Conservation (phyloP, 2,329 filamentous ascomycete species). For the Verticillium dahliae region DNA sequence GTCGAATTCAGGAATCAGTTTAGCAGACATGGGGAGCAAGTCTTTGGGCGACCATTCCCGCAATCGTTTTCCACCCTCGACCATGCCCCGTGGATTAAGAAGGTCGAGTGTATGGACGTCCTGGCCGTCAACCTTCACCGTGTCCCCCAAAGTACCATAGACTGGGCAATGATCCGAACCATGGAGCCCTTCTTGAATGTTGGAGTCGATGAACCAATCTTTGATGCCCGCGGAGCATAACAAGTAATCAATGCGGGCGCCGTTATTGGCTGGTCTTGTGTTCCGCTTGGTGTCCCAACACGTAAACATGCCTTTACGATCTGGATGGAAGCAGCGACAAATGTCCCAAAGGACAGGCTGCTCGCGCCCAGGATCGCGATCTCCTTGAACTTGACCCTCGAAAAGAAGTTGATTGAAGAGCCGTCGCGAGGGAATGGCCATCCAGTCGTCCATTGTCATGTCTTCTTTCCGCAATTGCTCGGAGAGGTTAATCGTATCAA, state of each 20-base stretch:
- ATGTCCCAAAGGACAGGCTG: constrained; percentile 74
- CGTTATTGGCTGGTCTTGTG: constrained; percentile 90
- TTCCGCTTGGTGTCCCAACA: constrained; percentile 96
- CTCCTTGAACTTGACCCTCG: constrained; percentile 60
- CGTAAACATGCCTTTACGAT: constrained; percentile 86
- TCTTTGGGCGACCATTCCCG: constrained; percentile 62
- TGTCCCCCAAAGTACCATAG: constrained; percentile 66
- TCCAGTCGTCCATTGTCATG: constrained; percentile 63
- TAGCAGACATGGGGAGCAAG: constrained; percentile 69
- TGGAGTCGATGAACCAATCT: constrained; percentile 69
- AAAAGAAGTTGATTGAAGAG: constrained; percentile 83
- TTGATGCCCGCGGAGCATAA: constrained; percentile 75
- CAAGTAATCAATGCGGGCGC: constrained; percentile 89
- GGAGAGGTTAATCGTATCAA: constrained; percentile 69
- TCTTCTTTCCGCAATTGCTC: constrained; percentile 67
- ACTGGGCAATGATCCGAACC: constrained; percentile 97
- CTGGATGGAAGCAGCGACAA: constrained; percentile 72
- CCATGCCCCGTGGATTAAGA: constrained; percentile 71
- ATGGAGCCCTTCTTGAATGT: constrained; percentile 91
- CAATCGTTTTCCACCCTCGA: constrained; percentile 57
- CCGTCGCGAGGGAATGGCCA: constrained; percentile 64
- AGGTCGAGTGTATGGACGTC: constrained; percentile 58
- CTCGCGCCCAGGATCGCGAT: constrained; percentile 64
- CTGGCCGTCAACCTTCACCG: constrained; percentile 42
- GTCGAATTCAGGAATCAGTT: constrained; percentile 81